Percentiles rank a stretch among this genome's conserved stretches.
These are phyloP conservation scores for Pueraria montana DNA, from an alignment of 306 rosid genomes.

Conservation along the genomic window DNA sequence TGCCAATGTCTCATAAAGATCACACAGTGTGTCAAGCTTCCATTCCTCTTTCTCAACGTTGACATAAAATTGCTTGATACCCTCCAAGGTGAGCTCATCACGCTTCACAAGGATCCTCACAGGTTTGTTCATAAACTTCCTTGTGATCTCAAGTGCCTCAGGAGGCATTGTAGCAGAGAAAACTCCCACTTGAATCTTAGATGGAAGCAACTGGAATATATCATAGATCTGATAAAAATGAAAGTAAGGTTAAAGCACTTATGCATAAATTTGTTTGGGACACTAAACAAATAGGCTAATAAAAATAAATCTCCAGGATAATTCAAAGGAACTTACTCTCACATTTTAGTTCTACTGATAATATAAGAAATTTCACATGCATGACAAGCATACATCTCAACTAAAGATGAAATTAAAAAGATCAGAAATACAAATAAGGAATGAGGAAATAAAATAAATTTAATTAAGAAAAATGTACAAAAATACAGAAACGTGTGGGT, in stretches of 20 bases:
- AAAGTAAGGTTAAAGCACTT: conserved; percentile 21
- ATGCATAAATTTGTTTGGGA: neutral
- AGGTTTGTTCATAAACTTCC: conserved; percentile 91
- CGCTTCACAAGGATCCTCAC: conserved; percentile 91
- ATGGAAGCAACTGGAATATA: conserved; percentile 83
- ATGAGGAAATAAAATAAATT: neutral
- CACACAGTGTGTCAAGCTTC: conserved; percentile 85
- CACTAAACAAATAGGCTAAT: neutral
- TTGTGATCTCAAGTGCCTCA: conserved; percentile 89
- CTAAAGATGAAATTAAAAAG: neutral
- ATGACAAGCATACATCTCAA: neutral
- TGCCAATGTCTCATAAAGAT: conserved; percentile 80
- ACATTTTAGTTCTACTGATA: neutral
- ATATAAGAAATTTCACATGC: conserved; percentile 29
- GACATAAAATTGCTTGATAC: conserved; percentile 81
- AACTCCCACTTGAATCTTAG: conserved; percentile 85
- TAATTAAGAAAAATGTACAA: conserved; percentile 18
- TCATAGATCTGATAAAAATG: conserved; percentile 71
- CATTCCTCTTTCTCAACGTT: conserved; percentile 85
- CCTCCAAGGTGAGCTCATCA: conserved; percentile 88
- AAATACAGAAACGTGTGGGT: neutral
- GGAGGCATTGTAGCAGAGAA: conserved; percentile 94
- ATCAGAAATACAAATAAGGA: neutral
- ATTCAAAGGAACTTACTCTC: neutral
- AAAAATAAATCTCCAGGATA: neutral